Base-by-base conservation (phyloP, 305 asterid species). In the Rubia balearica region DNA sequence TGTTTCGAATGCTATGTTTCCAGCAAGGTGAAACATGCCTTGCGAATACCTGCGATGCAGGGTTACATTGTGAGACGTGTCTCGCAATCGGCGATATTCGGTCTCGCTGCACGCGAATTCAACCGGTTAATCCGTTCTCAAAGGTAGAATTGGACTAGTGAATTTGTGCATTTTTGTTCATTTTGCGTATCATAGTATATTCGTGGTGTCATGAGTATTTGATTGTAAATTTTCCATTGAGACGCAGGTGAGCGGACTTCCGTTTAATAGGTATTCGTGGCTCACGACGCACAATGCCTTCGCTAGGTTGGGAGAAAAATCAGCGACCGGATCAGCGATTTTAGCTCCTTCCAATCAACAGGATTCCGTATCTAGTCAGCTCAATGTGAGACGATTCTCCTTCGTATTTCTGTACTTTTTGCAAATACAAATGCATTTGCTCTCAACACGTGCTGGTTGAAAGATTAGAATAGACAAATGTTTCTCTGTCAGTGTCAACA, bases 21-120 rank as follows among this genome's bases (percentile, higher is more conserved):
- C 85, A 89, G 91, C 83, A 74, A 76, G 96, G 96, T 72, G 74
- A 82, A 38, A 83, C 84, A 43, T 93, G 97, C 79, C 76, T 85
- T 24, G 76, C 82, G 73, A 76, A 82, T 73, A 67, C 68, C 74
- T 89, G 97, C 51, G 94, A 82, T 45, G 61, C 85, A 36, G 96
- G 96, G 43, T 72, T 90, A 80, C 98, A 90, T 62, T 93, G 98
- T 68, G 96, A 90, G 81, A 86, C 96, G 61, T 93, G 98, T 78
- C 42, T 85, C 6, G 91, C 97, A 6, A 75, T 81, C n/a, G 89
- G 90, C 68, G 83, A 85, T 71, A 71, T 86, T 57, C 84, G 88
- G 63, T 96, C 97, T 36, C 92, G 96, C 43, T 93, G 98, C 74
- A 93, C 96, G 75, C 86, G 96, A 45, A 78, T 74, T 73, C 90